Evolutionary conservation across 805 yeast species (phyloP), one percentile per base, ranked within the genome.

Genomic region (Diddensiella caesifluorescens): DNA sequence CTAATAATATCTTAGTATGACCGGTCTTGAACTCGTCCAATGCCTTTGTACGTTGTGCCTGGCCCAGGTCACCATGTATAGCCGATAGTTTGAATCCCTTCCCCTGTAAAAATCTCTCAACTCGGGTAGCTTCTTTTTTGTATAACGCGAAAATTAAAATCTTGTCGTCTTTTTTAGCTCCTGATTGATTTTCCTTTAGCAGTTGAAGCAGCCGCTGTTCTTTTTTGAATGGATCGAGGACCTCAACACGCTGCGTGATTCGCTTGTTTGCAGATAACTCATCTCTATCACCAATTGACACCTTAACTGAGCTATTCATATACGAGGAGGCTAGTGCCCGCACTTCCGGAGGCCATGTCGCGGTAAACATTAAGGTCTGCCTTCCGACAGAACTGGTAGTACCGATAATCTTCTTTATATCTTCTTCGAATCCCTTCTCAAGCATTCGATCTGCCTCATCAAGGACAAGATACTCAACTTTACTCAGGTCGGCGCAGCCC

Each of bases 321-420:
- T 83, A 92, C 4, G 83, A 75, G 15, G 79, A 60, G 5, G 98
- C 98, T 49, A 92, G 73, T 50, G 87, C 94, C 59, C 97, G 80
- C 26, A 92, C 97, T 67, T 90, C 95, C 55, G 84, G 85, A n/a
- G 99, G 99, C 98, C 98, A 92, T 1, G 99, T 92, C n/a, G 99
- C 99, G 6, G 98, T 90, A 67, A 92, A 92, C 97, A 92, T 92
- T 50, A 92, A 72, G 0, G 98, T 92, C 65, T 90, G 97, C 68
- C 97, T 73, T 22, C 72, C 55, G 20, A 63, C 60, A 2, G 57
- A 39, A 23, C 65, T 57, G 19, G 74, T 69, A 12, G 86, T 73
- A 44, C 81, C 75, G 59, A 92, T 78, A 51, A 92, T 87, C 49
- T 74, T 71, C 61, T 84, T 87, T 59, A 92, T 90, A 64, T 90